Evolutionary conservation across 768 basidiomycete species (phyloP).

Genomic region (Collybia nuda): DNA sequence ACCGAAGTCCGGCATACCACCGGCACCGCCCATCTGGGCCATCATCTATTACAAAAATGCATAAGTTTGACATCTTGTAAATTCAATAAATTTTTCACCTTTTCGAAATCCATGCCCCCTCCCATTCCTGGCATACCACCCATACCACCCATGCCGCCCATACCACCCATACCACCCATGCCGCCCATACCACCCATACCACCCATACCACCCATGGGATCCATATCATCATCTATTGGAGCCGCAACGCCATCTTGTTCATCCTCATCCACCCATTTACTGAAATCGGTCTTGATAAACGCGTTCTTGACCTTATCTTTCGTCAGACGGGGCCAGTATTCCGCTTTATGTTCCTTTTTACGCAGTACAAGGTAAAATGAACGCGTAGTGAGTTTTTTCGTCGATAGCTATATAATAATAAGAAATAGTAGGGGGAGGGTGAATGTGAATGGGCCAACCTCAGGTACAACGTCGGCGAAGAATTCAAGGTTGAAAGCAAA

Average conservation of each 20-base stretch:
- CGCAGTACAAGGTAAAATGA: constrained; percentile 66
- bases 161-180: constrained; percentile 59
- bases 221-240: constrained; percentile 45
- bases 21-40: constrained; percentile 42
- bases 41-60: constrained; percentile 39
- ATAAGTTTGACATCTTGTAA: not conserved
- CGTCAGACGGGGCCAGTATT: constrained; percentile 92
- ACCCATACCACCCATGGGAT: constrained; percentile 46
- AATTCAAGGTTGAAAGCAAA: constrained; percentile 80
- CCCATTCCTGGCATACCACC: constrained; percentile 43
- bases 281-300: constrained; percentile 93
- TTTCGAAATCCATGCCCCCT: constrained; percentile 58
- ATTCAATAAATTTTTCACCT: constrained; percentile 37
- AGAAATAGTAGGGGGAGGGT: constrained; percentile 6
- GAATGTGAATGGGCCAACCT: constrained; percentile 47
- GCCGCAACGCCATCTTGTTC: constrained; percentile 74
- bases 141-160: constrained; percentile 46
- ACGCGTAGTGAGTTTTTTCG: constrained; percentile 64
- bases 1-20: constrained; percentile 20
- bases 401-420: constrained; percentile 45
- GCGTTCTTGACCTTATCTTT: constrained; percentile 81
- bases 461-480: constrained; percentile 72
- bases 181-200: constrained; percentile 53
- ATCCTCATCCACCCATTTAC: constrained; percentile 96
- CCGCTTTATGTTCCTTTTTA: constrained; percentile 74